phyloP scores from a whole-genome alignment of 1,284 basidiomycete genomes.

The Erythrobasidium hasegawianum region DNA sequence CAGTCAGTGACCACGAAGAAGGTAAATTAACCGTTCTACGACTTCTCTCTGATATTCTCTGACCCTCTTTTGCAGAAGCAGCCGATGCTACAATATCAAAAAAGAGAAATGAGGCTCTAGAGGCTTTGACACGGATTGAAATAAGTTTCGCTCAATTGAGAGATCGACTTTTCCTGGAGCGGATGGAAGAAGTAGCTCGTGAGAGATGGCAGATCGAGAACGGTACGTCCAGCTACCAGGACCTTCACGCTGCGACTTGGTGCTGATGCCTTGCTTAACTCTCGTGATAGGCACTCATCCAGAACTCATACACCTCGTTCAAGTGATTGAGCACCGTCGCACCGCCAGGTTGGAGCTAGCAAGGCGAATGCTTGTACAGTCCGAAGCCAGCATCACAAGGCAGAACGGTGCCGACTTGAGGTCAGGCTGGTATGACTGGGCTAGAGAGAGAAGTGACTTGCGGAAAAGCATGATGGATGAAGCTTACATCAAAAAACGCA shows the following conservation, averaged over 20 bases:
- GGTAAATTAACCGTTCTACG: too few species aligned
- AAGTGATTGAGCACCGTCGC: constrained; percentile 49
- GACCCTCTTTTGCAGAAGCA: constrained; percentile 2
- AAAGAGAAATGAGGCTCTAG: constrained; percentile 52
- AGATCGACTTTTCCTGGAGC: constrained; percentile 57
- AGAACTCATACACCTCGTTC: constrained; percentile 70
- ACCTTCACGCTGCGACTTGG: too few species aligned
- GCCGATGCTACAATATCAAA: constrained; percentile 18
- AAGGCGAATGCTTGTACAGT: constrained; percentile 54
- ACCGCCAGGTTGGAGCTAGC: constrained; percentile 48
- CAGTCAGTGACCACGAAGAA: constrained; percentile 30
- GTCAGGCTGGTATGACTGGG: constrained; percentile 63
- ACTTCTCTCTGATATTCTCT: too few species aligned
- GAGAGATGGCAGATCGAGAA: constrained; percentile 56
- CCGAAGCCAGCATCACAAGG: constrained; percentile 67
- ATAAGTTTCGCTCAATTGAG: constrained; percentile 57
- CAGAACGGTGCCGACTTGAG: constrained; percentile 59
- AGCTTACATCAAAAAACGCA: constrained; percentile 70
- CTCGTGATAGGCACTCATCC: constrained; percentile 75
- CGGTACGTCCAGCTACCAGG: constrained; percentile 47
- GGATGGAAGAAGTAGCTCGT: constrained; percentile 55
- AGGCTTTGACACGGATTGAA: constrained; percentile 56
- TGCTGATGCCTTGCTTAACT: too few species aligned
- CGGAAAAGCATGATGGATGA: constrained; percentile 78
- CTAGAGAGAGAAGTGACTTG: constrained; percentile 66